A percentile compares a stretch with the other conserved stretches of the same genome.
Evolutionary conservation across 2,329 filamentous ascomycete species (phyloP).

Genomic region (Aspergillus chevalieri): DNA sequence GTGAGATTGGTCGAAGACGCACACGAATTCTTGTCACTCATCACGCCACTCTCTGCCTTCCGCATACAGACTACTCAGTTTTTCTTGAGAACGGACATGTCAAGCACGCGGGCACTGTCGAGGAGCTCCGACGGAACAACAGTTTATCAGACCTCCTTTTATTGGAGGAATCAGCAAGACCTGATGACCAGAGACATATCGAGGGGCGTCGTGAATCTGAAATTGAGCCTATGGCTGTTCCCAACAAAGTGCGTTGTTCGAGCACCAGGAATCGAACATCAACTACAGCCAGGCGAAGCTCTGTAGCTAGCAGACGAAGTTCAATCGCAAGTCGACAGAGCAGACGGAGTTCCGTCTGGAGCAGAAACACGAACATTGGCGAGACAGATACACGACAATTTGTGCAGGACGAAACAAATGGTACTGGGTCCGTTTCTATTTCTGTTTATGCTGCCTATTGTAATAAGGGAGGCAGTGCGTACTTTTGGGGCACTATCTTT

Average conservation of each 20-base stretch:
- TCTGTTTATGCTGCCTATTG: slow-evolving; percentile 65
- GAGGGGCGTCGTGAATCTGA: neutral
- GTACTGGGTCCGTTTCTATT: slow-evolving; percentile 62
- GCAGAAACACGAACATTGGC: slow-evolving; percentile 8
- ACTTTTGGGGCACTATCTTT: slow-evolving; percentile 54
- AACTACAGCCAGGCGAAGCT: slow-evolving; percentile 19
- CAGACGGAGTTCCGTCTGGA: slow-evolving; percentile 6
- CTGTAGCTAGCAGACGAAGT: slow-evolving; percentile 37
- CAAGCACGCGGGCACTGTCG: slow-evolving; percentile 57
- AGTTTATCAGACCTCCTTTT: slow-evolving; percentile 38
- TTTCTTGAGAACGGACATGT: slow-evolving; percentile 64
- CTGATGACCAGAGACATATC: neutral
- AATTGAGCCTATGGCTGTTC: neutral
- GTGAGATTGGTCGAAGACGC: slow-evolving; percentile 61
- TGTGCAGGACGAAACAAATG: slow-evolving; percentile 67
- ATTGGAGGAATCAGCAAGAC: neutral
- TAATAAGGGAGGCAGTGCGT: slow-evolving; percentile 57
- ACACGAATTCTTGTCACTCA: slow-evolving; percentile 78
- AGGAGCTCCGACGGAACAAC: slow-evolving; percentile 47
- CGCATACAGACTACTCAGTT: slow-evolving; percentile 67
- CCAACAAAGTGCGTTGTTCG: neutral
- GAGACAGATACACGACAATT: slow-evolving; percentile 52
- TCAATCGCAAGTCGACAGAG: slow-evolving; percentile 8
- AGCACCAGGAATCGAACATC: neutral
- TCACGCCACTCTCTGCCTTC: slow-evolving; percentile 65